Evolutionary conservation across 306 rosid species (phyloP), one percentile per base, ranked within the genome.

Genomic region (Malus orientalis): DNA sequence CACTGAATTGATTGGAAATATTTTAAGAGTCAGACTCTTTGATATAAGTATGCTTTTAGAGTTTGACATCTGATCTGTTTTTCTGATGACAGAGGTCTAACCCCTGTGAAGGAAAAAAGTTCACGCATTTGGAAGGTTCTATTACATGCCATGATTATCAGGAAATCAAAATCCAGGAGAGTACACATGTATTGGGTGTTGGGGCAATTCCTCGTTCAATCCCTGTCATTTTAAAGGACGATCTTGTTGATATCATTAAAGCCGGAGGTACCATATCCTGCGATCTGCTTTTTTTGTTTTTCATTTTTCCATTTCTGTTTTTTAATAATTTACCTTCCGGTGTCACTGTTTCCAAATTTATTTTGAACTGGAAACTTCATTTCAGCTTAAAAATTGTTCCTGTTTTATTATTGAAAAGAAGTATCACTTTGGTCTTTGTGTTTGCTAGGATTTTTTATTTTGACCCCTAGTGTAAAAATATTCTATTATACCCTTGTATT

Each of bases 171-270:
- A 87, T 94, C 58, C 98, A 94, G 86, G 97, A 94, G 85, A 94
- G 89, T 73, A 90, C 96, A 27, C 93, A 92, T 73, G 87, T 94
- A 66, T 77, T 94, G 77, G 93, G 96, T 68, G 97, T 92, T 76
- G 97, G 98, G 66, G 96, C 96, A 23, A 94, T 94, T 81, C 98
- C 98, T 77, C 98, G 98, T 65, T 86, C 98, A 70, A 86, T 94
- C 78, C 90, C 84, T 74, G 87, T 94, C 87, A 88, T 94, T 81
- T 82, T 94, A 81, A 80, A 90, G 86, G 97, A 94, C 55, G 98
- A 94, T 82, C 97, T 94, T 74, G 98, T 88, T 78, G 98, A 94
- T 79, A 84, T 86, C 78, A 89, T 94, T 72, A 94, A 92, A 89
- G 98, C 97, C 79, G 98, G 98, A 88, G 98, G 98, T 94, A 89